These are phyloP conservation scores for Suhomyces xylopsoci DNA, from an alignment of 805 yeast species.

Conservation along the genomic window DNA sequence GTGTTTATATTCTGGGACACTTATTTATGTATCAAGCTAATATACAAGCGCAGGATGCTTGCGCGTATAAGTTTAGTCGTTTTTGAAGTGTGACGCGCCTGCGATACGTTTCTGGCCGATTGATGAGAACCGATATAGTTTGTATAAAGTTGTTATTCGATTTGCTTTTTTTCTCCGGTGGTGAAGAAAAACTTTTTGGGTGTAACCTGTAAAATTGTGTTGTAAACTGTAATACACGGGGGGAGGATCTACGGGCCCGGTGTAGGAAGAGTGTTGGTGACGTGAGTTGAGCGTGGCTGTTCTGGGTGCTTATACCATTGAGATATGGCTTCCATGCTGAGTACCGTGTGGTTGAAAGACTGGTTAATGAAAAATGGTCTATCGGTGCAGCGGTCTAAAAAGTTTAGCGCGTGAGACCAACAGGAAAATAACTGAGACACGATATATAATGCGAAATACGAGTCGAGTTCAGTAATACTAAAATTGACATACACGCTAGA, in stretches of 20 bases:
- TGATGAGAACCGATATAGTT: background rate
- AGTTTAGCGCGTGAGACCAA: background rate
- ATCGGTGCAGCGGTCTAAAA: background rate
- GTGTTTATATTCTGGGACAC: background rate
- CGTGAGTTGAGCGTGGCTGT: background rate
- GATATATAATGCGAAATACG: background rate
- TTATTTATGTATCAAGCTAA: background rate
- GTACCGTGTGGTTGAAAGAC: background rate
- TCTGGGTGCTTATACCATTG: background rate
- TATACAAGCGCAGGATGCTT: background rate
- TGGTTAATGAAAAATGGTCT: background rate
- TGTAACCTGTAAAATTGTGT: background rate
- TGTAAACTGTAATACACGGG: constrained; percentile 1
- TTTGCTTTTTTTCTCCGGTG: constrained; percentile 1
- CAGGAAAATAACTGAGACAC: background rate
- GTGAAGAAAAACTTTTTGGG: constrained; percentile 4
- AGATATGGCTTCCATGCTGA: background rate
- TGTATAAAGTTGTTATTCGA: constrained; percentile 2
- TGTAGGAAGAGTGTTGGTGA: background rate
- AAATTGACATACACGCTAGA: background rate
- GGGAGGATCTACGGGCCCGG: background rate
- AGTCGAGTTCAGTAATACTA: background rate
- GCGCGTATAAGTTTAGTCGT: background rate
- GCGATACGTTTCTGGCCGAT: background rate
- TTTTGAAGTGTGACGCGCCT: background rate